phyloP scores from a whole-genome alignment of 495 filamentous ascomycete genomes.

The Podospora pseudocomata region DNA sequence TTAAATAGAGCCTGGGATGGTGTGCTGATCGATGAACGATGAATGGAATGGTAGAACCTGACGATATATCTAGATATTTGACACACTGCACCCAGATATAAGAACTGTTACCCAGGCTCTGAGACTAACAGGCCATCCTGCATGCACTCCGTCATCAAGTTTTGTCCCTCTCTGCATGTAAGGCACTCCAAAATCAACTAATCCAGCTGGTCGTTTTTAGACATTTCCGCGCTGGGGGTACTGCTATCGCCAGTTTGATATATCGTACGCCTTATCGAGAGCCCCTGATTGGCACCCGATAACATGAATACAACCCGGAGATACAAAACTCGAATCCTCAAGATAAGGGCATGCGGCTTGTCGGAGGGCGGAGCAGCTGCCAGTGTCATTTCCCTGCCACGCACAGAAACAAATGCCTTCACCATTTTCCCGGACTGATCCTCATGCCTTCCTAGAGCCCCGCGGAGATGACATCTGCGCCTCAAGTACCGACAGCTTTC shows the following conservation, averaged over 20 bases:
- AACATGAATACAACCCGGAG: background rate
- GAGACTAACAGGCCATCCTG: no score
- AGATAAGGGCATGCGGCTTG: background rate
- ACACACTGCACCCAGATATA: no score
- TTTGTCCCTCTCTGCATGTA: no score
- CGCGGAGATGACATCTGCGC: constrained; percentile 10
- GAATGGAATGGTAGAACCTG: no score
- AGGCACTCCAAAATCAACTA: no score
- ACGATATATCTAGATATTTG: no score
- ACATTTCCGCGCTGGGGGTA: background rate
- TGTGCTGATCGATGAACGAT: no score
- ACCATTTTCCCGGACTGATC: background rate
- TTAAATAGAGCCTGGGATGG: no score
- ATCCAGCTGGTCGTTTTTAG: no score
- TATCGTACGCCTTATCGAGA: background rate
- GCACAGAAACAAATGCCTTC: background rate
- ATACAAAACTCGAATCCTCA: background rate
- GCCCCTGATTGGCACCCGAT: background rate
- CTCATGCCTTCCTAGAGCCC: background rate
- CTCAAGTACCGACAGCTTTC: background rate
- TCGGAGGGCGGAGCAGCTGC: background rate
- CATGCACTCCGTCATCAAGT: no score
- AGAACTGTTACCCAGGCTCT: no score
- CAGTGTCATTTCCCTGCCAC: background rate
- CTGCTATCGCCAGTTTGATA: background rate